Evolutionary conservation across 495 filamentous ascomycete genomes (phyloP).

Genomic region (Neurospora africana): DNA sequence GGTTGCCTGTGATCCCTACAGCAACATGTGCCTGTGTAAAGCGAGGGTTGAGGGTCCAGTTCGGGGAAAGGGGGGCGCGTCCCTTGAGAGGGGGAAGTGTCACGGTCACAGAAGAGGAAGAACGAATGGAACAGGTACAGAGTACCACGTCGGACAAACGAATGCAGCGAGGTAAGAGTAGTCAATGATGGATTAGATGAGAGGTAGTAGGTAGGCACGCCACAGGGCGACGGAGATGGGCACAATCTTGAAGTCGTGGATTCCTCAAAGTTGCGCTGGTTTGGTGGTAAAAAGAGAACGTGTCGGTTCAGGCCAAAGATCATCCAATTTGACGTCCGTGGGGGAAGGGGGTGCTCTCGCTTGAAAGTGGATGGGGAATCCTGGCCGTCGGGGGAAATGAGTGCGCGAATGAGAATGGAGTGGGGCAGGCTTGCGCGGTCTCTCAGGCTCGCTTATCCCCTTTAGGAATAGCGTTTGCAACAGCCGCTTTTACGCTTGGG

Average conservation of each 20-base stretch:
- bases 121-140: slow-evolving; percentile 54
- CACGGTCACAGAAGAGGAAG: slow-evolving; percentile 4
- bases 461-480: not conserved
- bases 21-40: not conserved
- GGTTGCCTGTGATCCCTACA: not conserved
- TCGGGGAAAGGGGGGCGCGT: not conserved
- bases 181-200: not conserved
- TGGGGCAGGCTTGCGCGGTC: not conserved
- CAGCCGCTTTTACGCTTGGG: not conserved
- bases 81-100: slow-evolving; percentile 4
- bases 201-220: not conserved
- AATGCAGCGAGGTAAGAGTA: not conserved
- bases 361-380: not conserved
- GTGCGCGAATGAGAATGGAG: not conserved
- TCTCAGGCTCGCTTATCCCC: not conserved
- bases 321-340: not conserved
- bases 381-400: too few relatives aligned
- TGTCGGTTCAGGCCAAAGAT: not conserved
- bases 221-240: not conserved
- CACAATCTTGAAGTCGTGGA: not conserved
- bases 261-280: not conserved
- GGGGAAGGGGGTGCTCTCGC: not conserved
- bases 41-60: not conserved
- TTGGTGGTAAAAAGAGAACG: not conserved
- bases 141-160: slow-evolving; percentile 31